Percentiles rank a stretch among this genome's conserved stretches.
Conservation (phyloP, 2,329 filamentous ascomycete species). For the Zymoseptoria brevis region DNA sequence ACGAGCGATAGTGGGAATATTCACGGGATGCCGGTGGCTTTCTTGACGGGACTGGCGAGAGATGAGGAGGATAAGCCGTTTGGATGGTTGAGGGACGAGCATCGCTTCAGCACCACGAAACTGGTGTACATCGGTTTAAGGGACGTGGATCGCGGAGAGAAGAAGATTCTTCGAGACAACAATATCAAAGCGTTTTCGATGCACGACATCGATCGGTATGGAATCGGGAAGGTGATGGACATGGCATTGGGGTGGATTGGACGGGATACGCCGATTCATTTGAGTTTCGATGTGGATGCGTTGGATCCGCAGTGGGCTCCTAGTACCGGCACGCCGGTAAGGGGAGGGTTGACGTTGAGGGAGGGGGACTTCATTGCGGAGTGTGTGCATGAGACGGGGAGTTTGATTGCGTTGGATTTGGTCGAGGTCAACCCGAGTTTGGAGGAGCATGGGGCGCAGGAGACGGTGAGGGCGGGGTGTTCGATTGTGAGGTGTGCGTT, state of each 20-base stretch:
- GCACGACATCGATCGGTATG: slow-evolving; percentile 93
- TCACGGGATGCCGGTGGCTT: slow-evolving; percentile 95
- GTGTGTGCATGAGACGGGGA: slow-evolving; percentile 49
- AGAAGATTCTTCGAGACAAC: slow-evolving; percentile 79
- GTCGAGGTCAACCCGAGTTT: slow-evolving; percentile 48
- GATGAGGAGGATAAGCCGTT: slow-evolving; percentile 67
- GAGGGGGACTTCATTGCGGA: slow-evolving; percentile 97
- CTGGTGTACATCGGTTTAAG: slow-evolving; percentile 93
- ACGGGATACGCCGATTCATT: slow-evolving; percentile 87
- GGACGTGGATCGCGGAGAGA: slow-evolving; percentile 90
- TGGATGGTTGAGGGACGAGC: slow-evolving; percentile 75
- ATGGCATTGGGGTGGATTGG: slow-evolving; percentile 98
- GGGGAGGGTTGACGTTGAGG: slow-evolving; percentile 83
- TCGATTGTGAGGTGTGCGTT: slow-evolving; percentile 85
- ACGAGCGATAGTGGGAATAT: slow-evolving; percentile 84
- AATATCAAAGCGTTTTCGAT: slow-evolving; percentile 95
- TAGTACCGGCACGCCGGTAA: slow-evolving; percentile 88
- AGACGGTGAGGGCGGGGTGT: slow-evolving; percentile 85
- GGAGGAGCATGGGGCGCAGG: slow-evolving; percentile 55
- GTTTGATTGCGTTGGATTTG: slow-evolving; percentile 50
- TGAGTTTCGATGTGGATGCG: slow-evolving; percentile 95
- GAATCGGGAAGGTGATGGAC: slow-evolving; percentile 92
- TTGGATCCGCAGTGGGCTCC: slow-evolving; percentile 95
- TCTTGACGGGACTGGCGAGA: slow-evolving; percentile 74
- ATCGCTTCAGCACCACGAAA: slow-evolving; percentile 66